phyloP scores from a whole-genome alignment of 345 rosid genomes.

The Balakata baccata region DNA sequence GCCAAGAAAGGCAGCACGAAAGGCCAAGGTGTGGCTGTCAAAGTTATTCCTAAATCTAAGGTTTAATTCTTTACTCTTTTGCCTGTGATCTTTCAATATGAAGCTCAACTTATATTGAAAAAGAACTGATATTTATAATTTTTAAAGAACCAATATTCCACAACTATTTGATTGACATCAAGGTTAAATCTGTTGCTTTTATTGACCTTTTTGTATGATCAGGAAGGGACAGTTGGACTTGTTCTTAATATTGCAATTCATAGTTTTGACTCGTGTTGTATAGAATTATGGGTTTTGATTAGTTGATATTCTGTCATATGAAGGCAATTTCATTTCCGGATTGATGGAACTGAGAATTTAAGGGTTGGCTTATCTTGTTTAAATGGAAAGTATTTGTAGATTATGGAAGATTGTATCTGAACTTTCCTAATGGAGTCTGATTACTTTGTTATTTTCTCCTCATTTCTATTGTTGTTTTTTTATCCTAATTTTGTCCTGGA shows the following conservation, averaged over 20 bases:
- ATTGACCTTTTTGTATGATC: neutral
- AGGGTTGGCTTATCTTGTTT: neutral
- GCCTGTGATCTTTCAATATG: neutral
- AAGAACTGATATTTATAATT: neutral
- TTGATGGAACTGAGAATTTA: neutral
- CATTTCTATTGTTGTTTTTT: neutral
- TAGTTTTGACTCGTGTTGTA: no score
- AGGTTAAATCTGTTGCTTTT: neutral
- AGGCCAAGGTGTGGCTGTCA: constrained; percentile 85
- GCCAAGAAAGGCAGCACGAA: constrained; percentile 79
- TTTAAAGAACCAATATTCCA: constrained; percentile 13
- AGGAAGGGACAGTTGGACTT: neutral
- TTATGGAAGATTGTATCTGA: neutral
- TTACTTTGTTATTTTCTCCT: neutral
- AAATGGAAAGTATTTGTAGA: neutral
- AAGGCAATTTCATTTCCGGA: neutral
- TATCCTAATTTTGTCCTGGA: neutral
- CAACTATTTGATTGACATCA: neutral
- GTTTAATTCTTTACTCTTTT: constrained; percentile 29
- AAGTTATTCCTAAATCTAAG: constrained; percentile 93
- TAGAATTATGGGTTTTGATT: neutral
- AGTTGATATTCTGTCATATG: neutral
- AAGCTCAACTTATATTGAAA: neutral
- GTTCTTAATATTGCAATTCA: neutral
- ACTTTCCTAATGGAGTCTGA: neutral